Conservation (phyloP, 2,329 filamentous ascomycete genomes). For the Ascochyta koolunga region DNA sequence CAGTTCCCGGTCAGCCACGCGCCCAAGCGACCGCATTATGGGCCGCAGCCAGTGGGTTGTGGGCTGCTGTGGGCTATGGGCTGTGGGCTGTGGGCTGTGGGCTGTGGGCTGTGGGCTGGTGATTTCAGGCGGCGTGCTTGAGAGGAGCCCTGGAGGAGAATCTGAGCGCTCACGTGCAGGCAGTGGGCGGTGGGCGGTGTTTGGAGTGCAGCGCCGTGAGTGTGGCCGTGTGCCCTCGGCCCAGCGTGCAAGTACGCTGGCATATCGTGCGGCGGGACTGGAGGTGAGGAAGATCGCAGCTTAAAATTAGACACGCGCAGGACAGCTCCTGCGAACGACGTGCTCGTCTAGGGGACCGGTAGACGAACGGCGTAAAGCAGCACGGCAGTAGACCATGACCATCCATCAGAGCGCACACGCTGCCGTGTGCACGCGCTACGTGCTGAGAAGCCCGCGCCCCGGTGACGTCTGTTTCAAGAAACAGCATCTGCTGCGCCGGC, state of each 20-base stretch:
- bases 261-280: not conserved
- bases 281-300: slow-evolving; percentile 8
- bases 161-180: slow-evolving; percentile 32
- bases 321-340: slow-evolving; percentile 12
- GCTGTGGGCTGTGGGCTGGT: slow-evolving; percentile 26
- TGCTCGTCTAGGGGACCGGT: slow-evolving; percentile 2
- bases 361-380: slow-evolving; percentile 8
- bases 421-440: slow-evolving; percentile 23
- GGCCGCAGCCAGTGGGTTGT: slow-evolving; percentile 24
- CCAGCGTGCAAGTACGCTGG: too few species aligned
- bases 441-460: slow-evolving; percentile 19
- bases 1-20: slow-evolving; percentile 28
- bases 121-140: slow-evolving; percentile 22
- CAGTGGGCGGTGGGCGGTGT: slow-evolving; percentile 18
- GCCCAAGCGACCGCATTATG: slow-evolving; percentile 24
- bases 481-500: slow-evolving; percentile 24
- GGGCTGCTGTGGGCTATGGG: not conserved
- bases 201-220: slow-evolving; percentile 16
- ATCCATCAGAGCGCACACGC: slow-evolving; percentile 15
- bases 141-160: slow-evolving; percentile 16
- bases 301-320: slow-evolving; percentile 9
- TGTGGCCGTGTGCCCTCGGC: too few species aligned
- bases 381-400: slow-evolving; percentile 12
- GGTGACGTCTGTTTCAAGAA: slow-evolving; percentile 35
- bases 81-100: too few species aligned